Conservation (phyloP, 768 basidiomycete genomes). For the Russula sp. region DNA sequence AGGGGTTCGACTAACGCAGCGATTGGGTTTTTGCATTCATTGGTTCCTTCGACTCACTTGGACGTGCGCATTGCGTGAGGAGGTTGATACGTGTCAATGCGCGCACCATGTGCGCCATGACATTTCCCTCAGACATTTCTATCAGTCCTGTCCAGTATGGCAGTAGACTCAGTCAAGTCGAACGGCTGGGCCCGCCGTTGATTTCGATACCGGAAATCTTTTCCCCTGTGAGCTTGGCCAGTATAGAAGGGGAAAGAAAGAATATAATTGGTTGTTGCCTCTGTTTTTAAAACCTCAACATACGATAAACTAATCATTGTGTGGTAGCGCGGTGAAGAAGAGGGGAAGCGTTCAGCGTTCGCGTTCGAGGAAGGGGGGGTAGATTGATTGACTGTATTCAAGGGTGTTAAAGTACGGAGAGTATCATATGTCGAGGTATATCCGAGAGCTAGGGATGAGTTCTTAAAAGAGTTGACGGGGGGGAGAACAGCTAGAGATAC, state of each 20-base stretch:
- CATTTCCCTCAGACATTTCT: neutral
- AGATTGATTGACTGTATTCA: neutral
- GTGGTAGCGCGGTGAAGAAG: neutral
- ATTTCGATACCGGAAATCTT: neutral
- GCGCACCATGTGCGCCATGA: too few relatives aligned
- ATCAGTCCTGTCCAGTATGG: too few relatives aligned
- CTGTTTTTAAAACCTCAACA: constrained; percentile 9
- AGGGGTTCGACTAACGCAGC: neutral
- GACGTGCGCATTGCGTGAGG: too few relatives aligned
- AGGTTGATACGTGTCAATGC: too few relatives aligned
- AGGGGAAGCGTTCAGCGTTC: neutral
- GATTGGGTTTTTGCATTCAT: too few relatives aligned
- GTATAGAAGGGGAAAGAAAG: neutral
- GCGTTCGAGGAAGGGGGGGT: neutral
- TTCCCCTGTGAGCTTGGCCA: neutral
- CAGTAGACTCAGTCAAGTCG: neutral
- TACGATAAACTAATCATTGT: constrained; percentile 17
- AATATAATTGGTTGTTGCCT: constrained; percentile 14
- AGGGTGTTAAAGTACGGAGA: constrained; percentile 3
- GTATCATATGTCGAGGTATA: constrained; percentile 8
- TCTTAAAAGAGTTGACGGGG: neutral
- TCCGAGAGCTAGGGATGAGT: neutral
- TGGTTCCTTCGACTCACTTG: too few relatives aligned
- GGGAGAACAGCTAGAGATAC: constrained; percentile 17
- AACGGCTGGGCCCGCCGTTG: neutral